These are phyloP conservation scores for Apophysomyces sp. DNA, from an alignment of 371 early-diverging fungal species.

Conservation along the genomic window DNA sequence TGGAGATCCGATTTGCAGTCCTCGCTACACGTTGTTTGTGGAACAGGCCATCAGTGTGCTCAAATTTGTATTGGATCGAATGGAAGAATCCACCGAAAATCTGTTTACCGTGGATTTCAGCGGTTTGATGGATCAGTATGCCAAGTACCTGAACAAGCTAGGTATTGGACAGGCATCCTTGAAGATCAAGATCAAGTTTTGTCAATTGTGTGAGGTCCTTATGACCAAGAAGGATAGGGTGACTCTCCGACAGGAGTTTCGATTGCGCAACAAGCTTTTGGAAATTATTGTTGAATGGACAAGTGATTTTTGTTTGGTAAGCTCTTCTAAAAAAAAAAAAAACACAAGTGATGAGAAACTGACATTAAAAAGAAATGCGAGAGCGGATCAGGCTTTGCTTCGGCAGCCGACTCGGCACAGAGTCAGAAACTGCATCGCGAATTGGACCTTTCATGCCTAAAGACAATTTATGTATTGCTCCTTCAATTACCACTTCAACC, in stretches of 20 bases:
- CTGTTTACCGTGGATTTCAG: constrained; percentile 76
- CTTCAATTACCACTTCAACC: constrained; percentile 81
- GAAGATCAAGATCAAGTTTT: constrained; percentile 77
- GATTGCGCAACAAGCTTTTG: constrained; percentile 75
- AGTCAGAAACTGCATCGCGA: constrained; percentile 68
- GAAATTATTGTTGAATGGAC: constrained; percentile 84
- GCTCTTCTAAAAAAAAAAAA: background rate
- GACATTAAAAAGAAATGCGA: constrained; percentile 21
- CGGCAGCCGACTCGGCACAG: constrained; percentile 37
- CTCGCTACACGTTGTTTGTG: constrained; percentile 80
- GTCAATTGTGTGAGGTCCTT: constrained; percentile 78
- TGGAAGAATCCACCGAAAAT: constrained; percentile 57
- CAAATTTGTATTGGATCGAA: constrained; percentile 75
- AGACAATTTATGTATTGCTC: constrained; percentile 74
- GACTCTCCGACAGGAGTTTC: constrained; percentile 78
- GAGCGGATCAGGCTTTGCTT: constrained; percentile 10
- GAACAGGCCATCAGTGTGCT: constrained; percentile 84
- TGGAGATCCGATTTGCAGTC: constrained; percentile 68
- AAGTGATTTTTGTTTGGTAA: constrained; percentile 56
- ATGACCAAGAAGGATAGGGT: constrained; percentile 74
- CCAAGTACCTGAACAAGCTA: constrained; percentile 75
- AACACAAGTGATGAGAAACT: background rate
- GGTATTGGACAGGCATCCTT: constrained; percentile 54
- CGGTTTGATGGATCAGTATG: constrained; percentile 67
- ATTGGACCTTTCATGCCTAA: constrained; percentile 77